phyloP scores from a whole-genome alignment of 768 basidiomycete species.

The Boletus fagicola region DNA sequence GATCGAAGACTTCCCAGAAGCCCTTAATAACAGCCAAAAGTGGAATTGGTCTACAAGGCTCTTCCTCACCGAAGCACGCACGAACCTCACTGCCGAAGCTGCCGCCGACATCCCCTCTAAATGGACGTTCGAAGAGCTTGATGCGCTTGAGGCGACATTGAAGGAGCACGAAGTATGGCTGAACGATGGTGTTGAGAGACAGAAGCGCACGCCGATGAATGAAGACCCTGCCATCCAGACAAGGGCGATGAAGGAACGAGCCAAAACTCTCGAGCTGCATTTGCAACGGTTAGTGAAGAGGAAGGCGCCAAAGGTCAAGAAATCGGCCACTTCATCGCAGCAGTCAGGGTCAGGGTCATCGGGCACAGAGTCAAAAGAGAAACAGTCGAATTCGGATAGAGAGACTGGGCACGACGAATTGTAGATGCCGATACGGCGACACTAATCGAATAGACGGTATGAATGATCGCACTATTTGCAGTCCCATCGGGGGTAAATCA shows the following conservation, averaged over 20 bases:
- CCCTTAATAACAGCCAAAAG: constrained; percentile 79
- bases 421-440: constrained; percentile 16
- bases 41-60: constrained; percentile 84
- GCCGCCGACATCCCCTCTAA: constrained; percentile 63
- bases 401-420: constrained; percentile 31
- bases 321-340: constrained; percentile 31
- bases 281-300: constrained; percentile 66
- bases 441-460: constrained; percentile 17
- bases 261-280: constrained; percentile 75
- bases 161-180: constrained; percentile 85
- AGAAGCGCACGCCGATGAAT: constrained; percentile 67
- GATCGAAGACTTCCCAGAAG: constrained; percentile 79
- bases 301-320: constrained; percentile 64
- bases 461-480: not conserved
- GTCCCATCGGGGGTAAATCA: not conserved
- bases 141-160: constrained; percentile 70
- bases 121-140: constrained; percentile 87
- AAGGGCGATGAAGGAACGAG: constrained; percentile 80
- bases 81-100: constrained; percentile 68
- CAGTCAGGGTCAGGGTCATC: constrained; percentile 14
- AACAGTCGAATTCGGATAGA: constrained; percentile 16
- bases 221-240: constrained; percentile 87
- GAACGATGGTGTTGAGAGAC: constrained; percentile 74
- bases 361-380: constrained; percentile 17
- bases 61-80: constrained; percentile 81